These are phyloP conservation scores for Psilocybe mexicana DNA, from an alignment of 1,284 basidiomycete genomes.

Conservation along the genomic window DNA sequence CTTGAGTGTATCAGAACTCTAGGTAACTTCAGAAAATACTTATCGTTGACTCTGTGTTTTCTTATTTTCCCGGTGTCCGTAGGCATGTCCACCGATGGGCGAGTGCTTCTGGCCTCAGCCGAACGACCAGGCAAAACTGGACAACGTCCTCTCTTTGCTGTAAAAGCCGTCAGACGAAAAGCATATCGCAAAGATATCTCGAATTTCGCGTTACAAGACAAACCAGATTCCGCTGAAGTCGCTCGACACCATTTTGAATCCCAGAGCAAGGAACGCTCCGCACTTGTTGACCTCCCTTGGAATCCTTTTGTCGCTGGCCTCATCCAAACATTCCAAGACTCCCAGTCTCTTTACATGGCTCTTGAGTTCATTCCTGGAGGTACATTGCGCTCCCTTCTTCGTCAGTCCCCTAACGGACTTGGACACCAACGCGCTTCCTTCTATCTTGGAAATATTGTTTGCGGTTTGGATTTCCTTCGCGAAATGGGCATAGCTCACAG, in stretches of 20 bases:
- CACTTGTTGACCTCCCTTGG: slow-evolving; percentile 46
- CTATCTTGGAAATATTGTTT: slow-evolving; percentile 63
- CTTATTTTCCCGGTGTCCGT: not conserved
- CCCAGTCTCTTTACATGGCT: slow-evolving; percentile 46
- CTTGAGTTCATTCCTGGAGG: slow-evolving; percentile 49
- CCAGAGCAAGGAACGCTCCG: slow-evolving; percentile 40
- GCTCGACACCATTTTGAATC: slow-evolving; percentile 10
- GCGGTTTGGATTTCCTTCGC: slow-evolving; percentile 68
- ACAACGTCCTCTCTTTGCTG: slow-evolving; percentile 31
- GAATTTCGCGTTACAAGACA: not conserved
- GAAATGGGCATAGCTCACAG: slow-evolving; percentile 63
- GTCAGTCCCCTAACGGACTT: slow-evolving; percentile 26
- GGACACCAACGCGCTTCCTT: slow-evolving; percentile 39
- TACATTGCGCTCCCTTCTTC: slow-evolving; percentile 40
- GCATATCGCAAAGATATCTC: slow-evolving; percentile 3
- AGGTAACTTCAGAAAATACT: slow-evolving; percentile 27
- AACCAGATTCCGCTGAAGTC: not conserved
- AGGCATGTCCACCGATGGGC: not conserved
- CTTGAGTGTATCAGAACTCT: slow-evolving; percentile 41
- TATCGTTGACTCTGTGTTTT: not conserved
- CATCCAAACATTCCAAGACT: slow-evolving; percentile 45
- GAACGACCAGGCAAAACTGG: not conserved
- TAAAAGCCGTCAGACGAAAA: slow-evolving; percentile 44
- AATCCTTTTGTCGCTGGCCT: slow-evolving; percentile 50
- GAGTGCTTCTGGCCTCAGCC: not conserved